Percentiles rank a stretch among this genome's conserved stretches.
These are phyloP conservation scores for Leccinum subrobustum DNA, from an alignment of 1,284 basidiomycete genomes.

Conservation along the genomic window DNA sequence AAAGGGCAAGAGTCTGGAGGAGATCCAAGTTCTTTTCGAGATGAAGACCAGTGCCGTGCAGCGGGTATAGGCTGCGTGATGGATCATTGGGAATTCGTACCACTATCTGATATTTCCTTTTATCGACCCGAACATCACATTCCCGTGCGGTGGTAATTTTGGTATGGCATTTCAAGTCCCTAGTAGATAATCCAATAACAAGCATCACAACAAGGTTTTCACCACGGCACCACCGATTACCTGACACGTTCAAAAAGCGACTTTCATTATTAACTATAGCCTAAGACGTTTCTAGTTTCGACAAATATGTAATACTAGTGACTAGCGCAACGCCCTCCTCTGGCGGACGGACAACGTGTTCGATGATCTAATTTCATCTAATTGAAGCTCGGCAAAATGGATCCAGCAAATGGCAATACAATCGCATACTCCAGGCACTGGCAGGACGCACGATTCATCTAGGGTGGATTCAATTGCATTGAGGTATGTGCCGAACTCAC, in stretches of 20 bases:
- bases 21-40: conserved; percentile 40
- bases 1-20: conserved; percentile 44
- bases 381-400: not conserved
- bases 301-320: conserved; percentile 6
- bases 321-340: not conserved
- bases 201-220: not conserved
- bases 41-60: conserved; percentile 9
- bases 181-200: not conserved
- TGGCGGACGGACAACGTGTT: conserved; percentile 11
- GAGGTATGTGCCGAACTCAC: not conserved
- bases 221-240: not conserved
- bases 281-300: not conserved
- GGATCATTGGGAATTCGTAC: not conserved
- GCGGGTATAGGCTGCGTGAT: conserved; percentile 3
- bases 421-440: not conserved
- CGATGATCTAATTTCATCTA: conserved; percentile 3
- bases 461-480: not conserved
- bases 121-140: not conserved
- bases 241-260: not conserved
- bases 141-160: not conserved
- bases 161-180: not conserved
- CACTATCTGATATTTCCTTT: not conserved
- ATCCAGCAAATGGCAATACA: not conserved
- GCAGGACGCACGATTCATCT: conserved; percentile 3
- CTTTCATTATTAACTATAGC: not conserved